Evolutionary conservation across 1,139 yeast genomes (phyloP).

Genomic region (Kazachstania sp.): DNA sequence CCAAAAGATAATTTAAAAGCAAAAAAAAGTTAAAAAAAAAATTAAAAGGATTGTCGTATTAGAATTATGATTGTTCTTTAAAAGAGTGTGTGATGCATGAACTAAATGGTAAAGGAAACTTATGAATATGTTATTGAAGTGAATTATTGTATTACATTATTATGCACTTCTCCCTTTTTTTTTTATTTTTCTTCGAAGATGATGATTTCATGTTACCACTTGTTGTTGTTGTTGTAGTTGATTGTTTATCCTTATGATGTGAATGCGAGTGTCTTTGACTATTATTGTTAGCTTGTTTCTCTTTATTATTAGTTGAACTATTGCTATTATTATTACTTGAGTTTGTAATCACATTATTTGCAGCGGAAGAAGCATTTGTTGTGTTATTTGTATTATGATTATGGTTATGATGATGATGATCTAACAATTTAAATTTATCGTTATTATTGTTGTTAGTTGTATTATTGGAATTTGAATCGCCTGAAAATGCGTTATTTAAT

Average conservation of each 20-base stretch:
- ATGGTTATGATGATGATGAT: neutral
- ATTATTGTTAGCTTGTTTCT: neutral
- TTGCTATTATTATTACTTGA: neutral
- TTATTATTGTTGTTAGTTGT: constrained; percentile 26
- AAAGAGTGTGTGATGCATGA: too few relatives aligned
- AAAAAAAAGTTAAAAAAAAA: too few relatives aligned
- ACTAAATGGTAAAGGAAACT: too few relatives aligned
- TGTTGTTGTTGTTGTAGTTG: constrained; percentile 6
- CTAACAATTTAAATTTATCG: constrained; percentile 17
- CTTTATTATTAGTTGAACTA: neutral
- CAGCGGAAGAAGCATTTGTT: constrained; percentile 1
- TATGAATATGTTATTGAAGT: neutral
- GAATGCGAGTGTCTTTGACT: constrained; percentile 7
- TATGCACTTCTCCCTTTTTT: constrained; percentile 29
- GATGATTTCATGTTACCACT: neutral
- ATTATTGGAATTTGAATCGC: constrained; percentile 1
- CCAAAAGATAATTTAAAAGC: too few relatives aligned
- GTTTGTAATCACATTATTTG: constrained; percentile 8
- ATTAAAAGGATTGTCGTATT: too few relatives aligned
- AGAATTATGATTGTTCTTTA: too few relatives aligned
- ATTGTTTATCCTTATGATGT: constrained; percentile 5
- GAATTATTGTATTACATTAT: constrained; percentile 18
- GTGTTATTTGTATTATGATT: too few relatives aligned
- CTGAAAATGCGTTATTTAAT: constrained; percentile 1
- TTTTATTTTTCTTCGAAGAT: constrained; percentile 24